A percentile compares a stretch with the other conserved stretches of the same genome.
Evolutionary conservation across 495 filamentous ascomycete species (phyloP).

Genomic region (Xylaria scruposa): DNA sequence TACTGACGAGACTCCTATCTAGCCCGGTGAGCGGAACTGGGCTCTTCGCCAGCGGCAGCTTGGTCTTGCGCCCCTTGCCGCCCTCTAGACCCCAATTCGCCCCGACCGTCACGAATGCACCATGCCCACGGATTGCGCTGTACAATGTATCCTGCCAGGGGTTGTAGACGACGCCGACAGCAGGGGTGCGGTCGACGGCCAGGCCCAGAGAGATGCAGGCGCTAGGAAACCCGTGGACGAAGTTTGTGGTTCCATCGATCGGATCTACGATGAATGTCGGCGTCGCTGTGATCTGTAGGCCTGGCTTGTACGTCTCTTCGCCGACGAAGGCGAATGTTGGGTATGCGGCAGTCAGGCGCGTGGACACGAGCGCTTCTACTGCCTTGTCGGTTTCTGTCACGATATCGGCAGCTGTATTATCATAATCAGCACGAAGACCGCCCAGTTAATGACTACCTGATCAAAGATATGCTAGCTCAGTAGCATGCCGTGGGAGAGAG

Average conservation of each 20-base stretch:
- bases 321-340: constrained; percentile 78
- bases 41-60: constrained; percentile 65
- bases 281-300: constrained; percentile 64
- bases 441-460: too few species aligned
- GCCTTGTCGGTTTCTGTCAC: constrained; percentile 88
- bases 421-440: neutral
- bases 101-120: constrained; percentile 64
- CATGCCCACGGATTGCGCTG: constrained; percentile 71
- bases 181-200: constrained; percentile 64
- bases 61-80: constrained; percentile 37
- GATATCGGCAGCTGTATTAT: constrained; percentile 70
- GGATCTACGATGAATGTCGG: constrained; percentile 92
- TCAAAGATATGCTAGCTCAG: too few species aligned
- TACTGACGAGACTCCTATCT: constrained; percentile 66
- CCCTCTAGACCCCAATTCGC: constrained; percentile 39
- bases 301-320: constrained; percentile 83
- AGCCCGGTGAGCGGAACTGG: constrained; percentile 62
- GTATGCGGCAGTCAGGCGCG: constrained; percentile 66
- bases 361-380: constrained; percentile 77
- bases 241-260: constrained; percentile 90
- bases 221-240: constrained; percentile 80
- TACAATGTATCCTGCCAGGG: constrained; percentile 74
- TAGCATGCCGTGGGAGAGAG: constrained; percentile 1
- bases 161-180: constrained; percentile 86
- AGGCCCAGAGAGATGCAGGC: constrained; percentile 86